Base-by-base conservation (phyloP, 805 yeast species). In the Teunomyces pallodes region DNA sequence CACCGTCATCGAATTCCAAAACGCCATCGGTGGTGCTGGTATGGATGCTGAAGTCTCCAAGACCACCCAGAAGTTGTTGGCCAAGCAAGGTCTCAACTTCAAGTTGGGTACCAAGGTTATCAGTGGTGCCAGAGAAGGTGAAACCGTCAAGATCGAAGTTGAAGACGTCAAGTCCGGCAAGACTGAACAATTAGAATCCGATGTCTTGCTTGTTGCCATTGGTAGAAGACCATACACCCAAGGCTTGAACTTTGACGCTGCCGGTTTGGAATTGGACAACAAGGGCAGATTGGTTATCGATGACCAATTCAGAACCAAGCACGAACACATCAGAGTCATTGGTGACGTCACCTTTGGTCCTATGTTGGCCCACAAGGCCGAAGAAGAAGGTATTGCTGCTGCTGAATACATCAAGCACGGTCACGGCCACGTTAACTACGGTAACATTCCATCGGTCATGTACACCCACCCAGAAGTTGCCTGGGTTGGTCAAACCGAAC, bases 301-400 rank as follows among this genome's bases (percentile, higher is more conserved):
- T 72, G 84, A 86, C 51, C 90, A 92, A 78, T 94, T 82, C 82
- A 86, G 89, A 76, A 87, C 98, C 57, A 91, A 89, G 73, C 82
- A 79, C 73, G 86, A 91, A 47, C 96, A 94, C 75, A 91, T 94
- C 69, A 88, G 96, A 74, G 96, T 90, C 63, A 89, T 94, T 72
- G 99, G 99, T 72, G 99, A 94, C 67, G 97, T 86, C 48, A 94
- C 99, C 36, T 94, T 89, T 62, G 99, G 99, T 61, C 92, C 96
- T 61, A 94, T 94, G 99, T 82, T 94, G 75, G 99, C 99, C 56
- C 99, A 94, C 82, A 94, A 94, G 81, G 99, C 99, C 54, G 99
- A 94, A 80, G 99, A 94, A 72, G 99, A 94, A 80, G 99, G 97
- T 74, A 86, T 94, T 59, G 99, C 99, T 49, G 98, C 96, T 57